Percentiles rank a stretch among this genome's conserved stretches.
These are phyloP conservation scores for Torrubiellomyces zombiae DNA, from an alignment of 2,329 filamentous ascomycete species.

Conservation along the genomic window DNA sequence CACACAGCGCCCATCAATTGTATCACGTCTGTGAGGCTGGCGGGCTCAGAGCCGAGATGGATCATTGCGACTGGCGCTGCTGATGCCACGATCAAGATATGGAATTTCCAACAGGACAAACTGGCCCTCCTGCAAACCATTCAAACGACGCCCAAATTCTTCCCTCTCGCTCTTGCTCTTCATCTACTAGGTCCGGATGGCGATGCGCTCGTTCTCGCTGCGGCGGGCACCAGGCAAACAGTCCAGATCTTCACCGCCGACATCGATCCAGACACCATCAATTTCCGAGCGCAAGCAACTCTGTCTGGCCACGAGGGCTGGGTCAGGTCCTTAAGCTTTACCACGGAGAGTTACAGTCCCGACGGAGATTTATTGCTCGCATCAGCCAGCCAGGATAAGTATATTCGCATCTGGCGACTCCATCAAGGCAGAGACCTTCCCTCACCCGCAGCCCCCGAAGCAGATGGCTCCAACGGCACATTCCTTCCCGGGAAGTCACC, in stretches of 20 bases:
- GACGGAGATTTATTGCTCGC: slow-evolving; percentile 63
- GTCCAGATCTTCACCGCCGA: slow-evolving; percentile 63
- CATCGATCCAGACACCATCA: slow-evolving; percentile 15
- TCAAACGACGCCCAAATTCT: slow-evolving; percentile 57
- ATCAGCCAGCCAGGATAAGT: slow-evolving; percentile 94
- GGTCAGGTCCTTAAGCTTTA: slow-evolving; percentile 75
- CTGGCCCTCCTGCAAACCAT: slow-evolving; percentile 52
- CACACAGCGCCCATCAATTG: slow-evolving; percentile 67
- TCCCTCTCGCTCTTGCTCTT: slow-evolving; percentile 64
- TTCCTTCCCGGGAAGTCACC: slow-evolving; percentile 53
- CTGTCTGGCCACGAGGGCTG: slow-evolving; percentile 86
- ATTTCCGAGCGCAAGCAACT: slow-evolving; percentile 59
- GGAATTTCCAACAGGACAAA: slow-evolving; percentile 41
- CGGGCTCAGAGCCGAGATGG: slow-evolving; percentile 14
- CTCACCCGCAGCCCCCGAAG: slow-evolving; percentile 30
- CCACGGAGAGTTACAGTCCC: slow-evolving; percentile 36
- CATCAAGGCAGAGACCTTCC: slow-evolving; percentile 53
- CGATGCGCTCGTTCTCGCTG: slow-evolving; percentile 51
- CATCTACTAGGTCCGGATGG: slow-evolving; percentile 35
- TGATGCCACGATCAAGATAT: slow-evolving; percentile 56
- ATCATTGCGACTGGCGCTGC: slow-evolving; percentile 65
- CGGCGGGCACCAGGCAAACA: slow-evolving; percentile 69
- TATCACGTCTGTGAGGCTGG: slow-evolving; percentile 27
- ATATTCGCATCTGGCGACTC: slow-evolving; percentile 83
- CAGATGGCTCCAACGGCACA: slow-evolving; percentile 40